Percentiles rank a stretch among this genome's conserved stretches.
Conservation (phyloP, 768 basidiomycete genomes). For the Amanita inopinata region DNA sequence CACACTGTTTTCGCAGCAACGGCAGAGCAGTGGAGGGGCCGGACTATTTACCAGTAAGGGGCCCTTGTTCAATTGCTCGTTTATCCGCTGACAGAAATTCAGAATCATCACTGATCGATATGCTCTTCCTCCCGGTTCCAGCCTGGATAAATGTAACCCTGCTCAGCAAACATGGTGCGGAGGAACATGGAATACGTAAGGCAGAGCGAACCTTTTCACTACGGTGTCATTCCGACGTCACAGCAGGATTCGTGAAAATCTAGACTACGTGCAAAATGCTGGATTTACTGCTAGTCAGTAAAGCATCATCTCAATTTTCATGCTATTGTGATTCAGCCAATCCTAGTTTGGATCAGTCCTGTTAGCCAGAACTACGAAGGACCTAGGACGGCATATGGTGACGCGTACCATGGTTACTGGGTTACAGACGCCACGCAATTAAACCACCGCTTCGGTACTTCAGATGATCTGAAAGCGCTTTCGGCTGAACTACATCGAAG, state of each 20-base stretch:
- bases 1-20: conserved; percentile 42
- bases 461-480: conserved; percentile 54
- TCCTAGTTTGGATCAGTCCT: conserved; percentile 73
- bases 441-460: conserved; percentile 55
- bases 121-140: conserved; percentile 50
- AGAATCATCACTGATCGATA: conserved; percentile 72
- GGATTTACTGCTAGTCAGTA: conserved; percentile 67
- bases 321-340: conserved; percentile 2
- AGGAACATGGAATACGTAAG: conserved; percentile 71
- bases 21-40: conserved; percentile 64
- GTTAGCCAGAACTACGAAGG: conserved; percentile 73
- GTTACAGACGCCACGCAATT: conserved; percentile 51
- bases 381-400: conserved; percentile 61
- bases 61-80: background rate
- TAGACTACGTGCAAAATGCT: conserved; percentile 80
- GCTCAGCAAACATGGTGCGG: conserved; percentile 66
- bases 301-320: background rate
- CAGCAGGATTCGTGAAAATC: conserved; percentile 49
- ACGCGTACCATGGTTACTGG: conserved; percentile 87
- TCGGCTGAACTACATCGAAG: conserved; percentile 54
- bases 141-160: conserved; percentile 46
- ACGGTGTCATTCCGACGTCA: background rate
- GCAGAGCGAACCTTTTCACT: background rate
- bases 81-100: background rate
- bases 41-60: conserved; percentile 72